phyloP scores from a whole-genome alignment of 345 rosid genomes.

The Salix viminalis region DNA sequence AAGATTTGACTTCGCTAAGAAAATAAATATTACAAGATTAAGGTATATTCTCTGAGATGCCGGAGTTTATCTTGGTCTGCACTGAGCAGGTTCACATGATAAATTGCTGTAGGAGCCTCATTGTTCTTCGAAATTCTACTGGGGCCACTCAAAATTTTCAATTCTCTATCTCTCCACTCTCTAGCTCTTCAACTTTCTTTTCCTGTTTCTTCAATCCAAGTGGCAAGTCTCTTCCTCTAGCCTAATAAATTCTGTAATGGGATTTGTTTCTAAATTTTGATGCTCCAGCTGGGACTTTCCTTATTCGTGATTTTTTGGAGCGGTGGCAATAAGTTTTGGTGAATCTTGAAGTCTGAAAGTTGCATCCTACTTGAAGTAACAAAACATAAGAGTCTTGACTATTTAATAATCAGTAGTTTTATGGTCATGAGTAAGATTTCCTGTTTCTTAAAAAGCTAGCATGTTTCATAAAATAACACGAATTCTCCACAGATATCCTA shows the following conservation, averaged over 20 bases:
- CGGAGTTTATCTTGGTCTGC: too few relatives aligned
- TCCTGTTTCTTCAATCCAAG: neutral
- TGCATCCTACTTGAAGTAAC: neutral
- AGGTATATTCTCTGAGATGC: too few relatives aligned
- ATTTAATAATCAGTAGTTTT: neutral
- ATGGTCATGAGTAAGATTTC: neutral
- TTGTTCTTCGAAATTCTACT: too few relatives aligned
- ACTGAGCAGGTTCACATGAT: too few relatives aligned
- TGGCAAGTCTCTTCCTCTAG: neutral
- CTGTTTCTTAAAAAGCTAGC: neutral
- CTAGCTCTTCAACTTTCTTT: neutral
- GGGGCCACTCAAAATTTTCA: too few relatives aligned
- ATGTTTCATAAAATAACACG: neutral
- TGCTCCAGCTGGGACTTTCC: neutral
- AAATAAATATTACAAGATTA: too few relatives aligned
- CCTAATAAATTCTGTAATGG: neutral
- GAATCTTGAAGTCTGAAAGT: neutral
- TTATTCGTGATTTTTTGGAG: neutral
- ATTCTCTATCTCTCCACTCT: too few relatives aligned
- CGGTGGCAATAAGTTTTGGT: neutral
- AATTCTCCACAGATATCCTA: neutral
- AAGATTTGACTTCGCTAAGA: too few relatives aligned
- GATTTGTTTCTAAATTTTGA: neutral
- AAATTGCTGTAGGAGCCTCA: too few relatives aligned
- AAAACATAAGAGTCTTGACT: neutral